These are phyloP conservation scores for Nepenthes alata DNA, from an alignment of 179 eudicot species.

Conservation along the genomic window DNA sequence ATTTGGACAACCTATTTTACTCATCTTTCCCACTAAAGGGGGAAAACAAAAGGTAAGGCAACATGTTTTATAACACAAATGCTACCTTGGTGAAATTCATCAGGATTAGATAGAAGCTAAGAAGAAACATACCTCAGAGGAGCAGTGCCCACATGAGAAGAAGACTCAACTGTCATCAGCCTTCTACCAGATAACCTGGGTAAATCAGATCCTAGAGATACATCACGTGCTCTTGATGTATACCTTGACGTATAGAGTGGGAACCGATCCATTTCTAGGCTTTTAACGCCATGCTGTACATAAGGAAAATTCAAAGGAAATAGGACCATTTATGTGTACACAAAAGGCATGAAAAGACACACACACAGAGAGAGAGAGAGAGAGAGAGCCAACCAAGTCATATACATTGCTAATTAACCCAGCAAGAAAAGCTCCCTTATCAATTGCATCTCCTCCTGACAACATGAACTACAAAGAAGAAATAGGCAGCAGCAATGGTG, in stretches of 20 bases:
- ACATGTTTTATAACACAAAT: background rate
- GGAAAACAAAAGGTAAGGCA: too few species aligned
- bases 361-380: too few species aligned
- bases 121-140: constrained; percentile 28
- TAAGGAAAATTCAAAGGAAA: background rate
- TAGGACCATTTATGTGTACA: background rate
- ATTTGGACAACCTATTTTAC: too few species aligned
- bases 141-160: constrained; percentile 21
- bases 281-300: constrained; percentile 35
- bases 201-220: constrained; percentile 17
- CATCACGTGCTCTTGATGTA: constrained; percentile 13
- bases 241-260: constrained; percentile 14
- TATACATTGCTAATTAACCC: constrained; percentile 48
- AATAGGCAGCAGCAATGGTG: background rate
- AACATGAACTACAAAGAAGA: constrained; percentile 41
- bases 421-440: constrained; percentile 52
- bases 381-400: background rate
- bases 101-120: background rate
- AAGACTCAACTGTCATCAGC: constrained; percentile 25
- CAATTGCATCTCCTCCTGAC: constrained; percentile 42
- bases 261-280: constrained; percentile 17
- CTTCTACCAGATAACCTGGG: constrained; percentile 24
- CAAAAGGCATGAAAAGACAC: background rate
- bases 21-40: too few species aligned
- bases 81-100: background rate